Evolutionary conservation across 345 rosid species (phyloP), one percentile per base, ranked within the genome.

Genomic region (Sisymbrium irio): DNA sequence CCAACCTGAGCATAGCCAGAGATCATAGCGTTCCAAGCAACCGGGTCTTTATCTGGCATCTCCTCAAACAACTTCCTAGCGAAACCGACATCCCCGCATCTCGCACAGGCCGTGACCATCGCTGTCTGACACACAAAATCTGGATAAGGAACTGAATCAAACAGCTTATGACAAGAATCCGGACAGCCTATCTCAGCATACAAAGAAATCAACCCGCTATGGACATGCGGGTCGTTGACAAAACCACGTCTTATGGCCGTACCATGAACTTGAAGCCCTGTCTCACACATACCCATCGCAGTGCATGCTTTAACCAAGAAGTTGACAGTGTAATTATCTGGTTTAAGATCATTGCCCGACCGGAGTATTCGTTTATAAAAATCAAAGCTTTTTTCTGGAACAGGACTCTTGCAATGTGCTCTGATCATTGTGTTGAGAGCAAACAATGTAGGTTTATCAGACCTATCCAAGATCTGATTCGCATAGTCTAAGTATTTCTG

Each of bases 21-120:
- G 70, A 89, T 78, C 86, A 89, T 85, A 0, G 91, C 89, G 49
- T 81, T 85, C 91, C 91, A 86, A 0, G 91, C 73, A 53, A 87
- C 32, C 0, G 80, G 76, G 19, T 87, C 91, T 45, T 82, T 84
- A 3, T 83, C 80, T 1, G 80, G 85, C 91, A 89, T 89, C 60
- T 47, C 62, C 65, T 89, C 88, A 71, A 89, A 89, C 83, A 87
- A 46, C 47, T 80, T 46, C 47, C 82, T 62, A 0, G 91, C 89
- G 28, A 79, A 67, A 33, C 0, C 75, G 1, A 88, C 74, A 20
- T 86, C 82, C 36, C 89, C 92, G 7, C 82, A 88, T 44, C 82
- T 88, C 0, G 89, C 92, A 20, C 74, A 88, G 11, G 92, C 92
- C 19, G 82, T 83, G 18, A 88, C 39, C 83, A 91, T 77, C 8